Percentiles rank a stretch among this genome's conserved stretches.
Evolutionary conservation across 2,329 filamentous ascomycete genomes (phyloP).

Genomic region (Aspergillus brunneoviolaceus): DNA sequence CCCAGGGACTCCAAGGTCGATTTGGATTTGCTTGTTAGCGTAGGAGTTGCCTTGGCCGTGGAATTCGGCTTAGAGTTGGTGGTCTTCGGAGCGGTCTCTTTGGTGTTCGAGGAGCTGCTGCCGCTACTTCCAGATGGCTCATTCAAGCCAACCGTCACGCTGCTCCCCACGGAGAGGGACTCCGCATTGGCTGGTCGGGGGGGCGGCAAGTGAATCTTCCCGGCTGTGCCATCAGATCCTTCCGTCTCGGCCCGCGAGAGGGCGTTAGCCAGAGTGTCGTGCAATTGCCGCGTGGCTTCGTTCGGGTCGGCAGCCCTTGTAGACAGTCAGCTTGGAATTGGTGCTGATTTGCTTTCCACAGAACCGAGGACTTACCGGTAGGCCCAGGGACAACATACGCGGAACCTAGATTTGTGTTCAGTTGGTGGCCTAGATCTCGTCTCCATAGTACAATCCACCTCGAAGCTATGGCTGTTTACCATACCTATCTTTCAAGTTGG

Average conservation of each 20-base stretch:
- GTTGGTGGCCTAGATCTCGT: constrained; percentile 3
- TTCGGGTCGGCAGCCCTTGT: constrained; percentile 36
- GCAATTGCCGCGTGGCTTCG: constrained; percentile 38
- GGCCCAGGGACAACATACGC: constrained; percentile 55
- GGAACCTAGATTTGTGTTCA: constrained; percentile 40
- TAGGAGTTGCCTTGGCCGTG: constrained; percentile 26
- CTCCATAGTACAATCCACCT: not conserved
- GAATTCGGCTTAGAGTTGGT: constrained; percentile 15
- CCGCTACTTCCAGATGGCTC: constrained; percentile 10
- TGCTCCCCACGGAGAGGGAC: constrained; percentile 14
- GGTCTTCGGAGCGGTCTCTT: constrained; percentile 16
- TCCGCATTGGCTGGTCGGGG: constrained; percentile 23
- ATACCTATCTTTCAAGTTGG: constrained; percentile 63
- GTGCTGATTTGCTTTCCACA: not conserved
- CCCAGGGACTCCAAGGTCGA: constrained; percentile 43
- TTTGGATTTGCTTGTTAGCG: constrained; percentile 34
- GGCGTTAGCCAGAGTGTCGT: constrained; percentile 35
- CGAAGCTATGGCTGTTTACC: not conserved
- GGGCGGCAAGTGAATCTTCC: constrained; percentile 29
- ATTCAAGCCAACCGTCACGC: constrained; percentile 15
- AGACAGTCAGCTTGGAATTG: constrained; percentile 8
- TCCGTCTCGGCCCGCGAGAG: constrained; percentile 33
- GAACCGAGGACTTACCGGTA: constrained; percentile 33
- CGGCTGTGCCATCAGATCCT: constrained; percentile 20
- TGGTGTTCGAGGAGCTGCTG: constrained; percentile 19